Evolutionary conservation across 305 asterid species (phyloP), one percentile per base, ranked within the genome.

Genomic region (Fraxinus baroniana): DNA sequence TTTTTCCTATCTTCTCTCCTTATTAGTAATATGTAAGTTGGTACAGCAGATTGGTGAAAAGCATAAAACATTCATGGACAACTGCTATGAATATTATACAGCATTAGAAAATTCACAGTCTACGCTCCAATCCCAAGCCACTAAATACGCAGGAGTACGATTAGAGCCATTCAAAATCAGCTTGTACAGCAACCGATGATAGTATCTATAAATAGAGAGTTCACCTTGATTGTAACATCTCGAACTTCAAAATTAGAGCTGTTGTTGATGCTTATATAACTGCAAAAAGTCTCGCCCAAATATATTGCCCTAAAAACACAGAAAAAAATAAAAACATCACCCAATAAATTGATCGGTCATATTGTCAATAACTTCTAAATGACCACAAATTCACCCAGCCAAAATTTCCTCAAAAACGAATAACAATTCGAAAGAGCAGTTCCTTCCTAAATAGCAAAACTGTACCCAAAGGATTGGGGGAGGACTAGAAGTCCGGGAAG

Each of bases 281-380:
- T 94, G 97, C 99, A 94, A 86, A 96, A 96, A 28, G 98, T 96
- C 94, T 96, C 99, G 83, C 99, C 99, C 86, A 96, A 85, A 90
- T 94, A 96, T 88, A 96, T 96, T 64, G 99, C 99, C 89, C 99
- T 96, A 82, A 84, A 87, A 83, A 57, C 71, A 72, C 73, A 72
- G 0, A 6, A 17, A 60, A 85, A 33, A 44, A 78, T 20, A 10
- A 13, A 52, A 8, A 52, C 36, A 73, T 74, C 80, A 78, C n/a
- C 32, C 49, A 74, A 77, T 7, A 39, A 74, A 74, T 0, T 10
- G 8, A 76, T 83, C 78, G 74, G 64, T 80, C 26, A 74, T 62
- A 70, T 24, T 9, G 39, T 6, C 18, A 28, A 6, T 68, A 28
- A 28, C 37, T 12, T 68, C 37, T 28, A 22, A 32, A 66, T 3